Evolutionary conservation across 768 basidiomycete species (phyloP), one percentile per base, ranked within the genome.

Genomic region (Symmetrospora coprosmae): DNA sequence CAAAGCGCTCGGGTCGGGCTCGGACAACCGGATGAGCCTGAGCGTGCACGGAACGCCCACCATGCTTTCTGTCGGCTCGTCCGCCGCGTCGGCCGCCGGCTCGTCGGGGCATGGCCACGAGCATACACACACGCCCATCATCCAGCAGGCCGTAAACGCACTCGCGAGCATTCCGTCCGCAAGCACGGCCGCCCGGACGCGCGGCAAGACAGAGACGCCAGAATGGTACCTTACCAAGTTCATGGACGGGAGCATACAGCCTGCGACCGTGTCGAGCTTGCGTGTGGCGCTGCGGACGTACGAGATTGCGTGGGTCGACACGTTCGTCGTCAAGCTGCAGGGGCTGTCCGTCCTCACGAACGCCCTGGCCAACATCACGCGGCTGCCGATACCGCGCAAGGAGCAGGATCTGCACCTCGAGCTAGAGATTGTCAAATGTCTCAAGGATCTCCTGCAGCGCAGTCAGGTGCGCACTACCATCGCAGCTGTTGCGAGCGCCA

Each of bases 141-240:
- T n/a, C 21, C 17, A 53, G 35, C 16, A 19, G 45, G 25, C 6
- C 19, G 38, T 13, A 39, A n/a, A n/a, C 38, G 38, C 14, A 13
- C 38, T 39, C 19, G 38, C 14, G 38, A 39, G 38, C 14, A 39
- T 13, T 13, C 14, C 13, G 38, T n/a, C 19, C 38, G 38, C 13
- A 39, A 39, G 16, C 31, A 38, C 21, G 13, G 37, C 34, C n/a
- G n/a, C n/a, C n/a, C n/a, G 33, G 52, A 23, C 25, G 31, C 35
- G 60, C 28, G 56, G 53, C 35, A 80, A 81, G 55, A 83, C 84
- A 63, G 69, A 70, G 37, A 81, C 85, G 8, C 89, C 91, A 1
- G 86, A 94, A 71, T 94, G 85, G 85, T 96, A 89, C 70, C 81
- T 97, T 65, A 81, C 83, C 72, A 87, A 84, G 72, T 87, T 94